A percentile compares a stretch with the other conserved stretches of the same genome.
phyloP scores from a whole-genome alignment of 1,139 yeast species.

The Geotrichum europaeum region DNA sequence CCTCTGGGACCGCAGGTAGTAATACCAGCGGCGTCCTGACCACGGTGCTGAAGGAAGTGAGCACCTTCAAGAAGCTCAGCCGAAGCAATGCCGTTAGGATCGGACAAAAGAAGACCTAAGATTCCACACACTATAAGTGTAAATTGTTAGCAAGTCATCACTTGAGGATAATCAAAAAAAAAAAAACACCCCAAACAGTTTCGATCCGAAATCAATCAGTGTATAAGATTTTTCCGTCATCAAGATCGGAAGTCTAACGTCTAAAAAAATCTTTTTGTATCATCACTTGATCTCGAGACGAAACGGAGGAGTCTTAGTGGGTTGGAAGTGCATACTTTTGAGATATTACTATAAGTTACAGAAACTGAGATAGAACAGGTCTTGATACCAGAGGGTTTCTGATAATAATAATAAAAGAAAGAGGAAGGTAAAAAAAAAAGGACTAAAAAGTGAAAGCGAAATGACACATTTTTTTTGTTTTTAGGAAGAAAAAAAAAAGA shows the following conservation, averaged over 20 bases:
- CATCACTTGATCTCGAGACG: slow-evolving; percentile 10
- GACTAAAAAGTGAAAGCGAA: background rate
- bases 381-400: background rate
- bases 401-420: background rate
- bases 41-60: slow-evolving; percentile 91
- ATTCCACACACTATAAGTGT: slow-evolving; percentile 71
- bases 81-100: slow-evolving; percentile 67
- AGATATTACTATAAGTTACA: background rate
- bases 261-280: slow-evolving; percentile 28
- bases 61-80: slow-evolving; percentile 91
- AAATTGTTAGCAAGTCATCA: background rate
- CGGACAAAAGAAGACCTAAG: slow-evolving; percentile 78
- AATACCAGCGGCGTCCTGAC: slow-evolving; percentile 99
- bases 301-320: background rate
- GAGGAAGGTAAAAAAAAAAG: background rate
- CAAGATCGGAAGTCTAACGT: slow-evolving; percentile 50
- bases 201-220: slow-evolving; percentile 23
- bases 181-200: background rate
- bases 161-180: background rate
- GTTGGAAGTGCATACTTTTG: background rate
- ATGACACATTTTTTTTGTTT: slow-evolving; percentile 5
- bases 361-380: background rate
- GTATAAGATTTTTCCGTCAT: slow-evolving; percentile 36
- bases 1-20: slow-evolving; percentile 95
- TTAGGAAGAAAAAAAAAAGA: background rate